These are phyloP conservation scores for Lipomyces orientalis DNA, from an alignment of 805 yeast genomes.

Conservation along the genomic window DNA sequence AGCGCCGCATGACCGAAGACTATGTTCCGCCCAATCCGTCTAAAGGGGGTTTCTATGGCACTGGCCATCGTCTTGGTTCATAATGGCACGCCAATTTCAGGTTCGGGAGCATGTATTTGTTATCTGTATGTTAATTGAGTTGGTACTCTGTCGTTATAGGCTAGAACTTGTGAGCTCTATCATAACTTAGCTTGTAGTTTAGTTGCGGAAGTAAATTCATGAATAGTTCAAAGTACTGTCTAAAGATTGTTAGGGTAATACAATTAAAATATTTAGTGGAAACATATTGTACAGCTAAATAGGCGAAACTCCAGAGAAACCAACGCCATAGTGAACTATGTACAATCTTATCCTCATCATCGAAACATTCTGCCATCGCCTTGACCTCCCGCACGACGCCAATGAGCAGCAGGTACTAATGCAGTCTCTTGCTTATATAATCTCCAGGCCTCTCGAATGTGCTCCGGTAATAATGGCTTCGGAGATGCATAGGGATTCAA, in stretches of 20 bases:
- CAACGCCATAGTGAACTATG: neutral
- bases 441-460: slow-evolving; percentile 88
- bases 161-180: neutral
- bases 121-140: neutral
- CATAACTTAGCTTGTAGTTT: neutral
- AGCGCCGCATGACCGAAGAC: slow-evolving; percentile 78
- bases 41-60: slow-evolving; percentile 72
- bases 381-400: slow-evolving; percentile 75
- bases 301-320: neutral
- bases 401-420: slow-evolving; percentile 63
- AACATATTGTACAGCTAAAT: neutral
- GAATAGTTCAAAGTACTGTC: neutral
- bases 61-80: slow-evolving; percentile 86
- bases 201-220: neutral
- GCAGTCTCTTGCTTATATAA: slow-evolving; percentile 70
- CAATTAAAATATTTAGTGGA: neutral
- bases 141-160: neutral
- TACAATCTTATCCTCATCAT: slow-evolving; percentile 40
- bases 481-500: slow-evolving; percentile 41
- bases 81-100: slow-evolving; percentile 8
- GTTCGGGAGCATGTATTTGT: neutral
- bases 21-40: slow-evolving; percentile 68
- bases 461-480: slow-evolving; percentile 77
- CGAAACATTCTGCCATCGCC: slow-evolving; percentile 75
- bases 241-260: neutral